Evolutionary conservation across 2,329 filamentous ascomycete genomes (phyloP).

Genomic region (Talaromyces albobiverticillius): DNA sequence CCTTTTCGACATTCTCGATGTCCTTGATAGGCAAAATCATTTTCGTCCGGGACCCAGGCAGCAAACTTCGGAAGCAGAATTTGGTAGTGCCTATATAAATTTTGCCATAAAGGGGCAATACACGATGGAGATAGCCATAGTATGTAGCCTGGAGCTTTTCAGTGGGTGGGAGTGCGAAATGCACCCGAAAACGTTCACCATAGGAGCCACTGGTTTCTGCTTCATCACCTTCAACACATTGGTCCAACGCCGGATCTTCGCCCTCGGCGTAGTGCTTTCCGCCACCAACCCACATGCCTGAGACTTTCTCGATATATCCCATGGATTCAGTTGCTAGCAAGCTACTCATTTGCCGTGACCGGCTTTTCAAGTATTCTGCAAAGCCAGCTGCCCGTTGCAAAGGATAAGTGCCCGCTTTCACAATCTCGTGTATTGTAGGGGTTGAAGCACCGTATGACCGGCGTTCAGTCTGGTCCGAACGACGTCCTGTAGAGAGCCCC

Average conservation of each 20-base stretch:
- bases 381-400: slow-evolving; percentile 79
- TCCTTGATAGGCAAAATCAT: slow-evolving; percentile 87
- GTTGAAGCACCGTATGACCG: slow-evolving; percentile 35
- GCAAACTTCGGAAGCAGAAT: slow-evolving; percentile 88
- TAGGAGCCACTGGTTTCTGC: slow-evolving; percentile 53
- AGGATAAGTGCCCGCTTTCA: slow-evolving; percentile 67
- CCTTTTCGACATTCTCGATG: slow-evolving; percentile 89
- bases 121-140: slow-evolving; percentile 86
- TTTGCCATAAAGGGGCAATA: slow-evolving; percentile 91
- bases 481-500: background rate
- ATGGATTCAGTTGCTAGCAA: slow-evolving; percentile 86
- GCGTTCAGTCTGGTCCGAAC: slow-evolving; percentile 16
- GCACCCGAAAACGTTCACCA: slow-evolving; percentile 72
- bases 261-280: slow-evolving; percentile 82
- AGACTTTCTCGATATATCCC: slow-evolving; percentile 95
- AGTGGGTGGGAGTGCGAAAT: slow-evolving; percentile 82
- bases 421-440: slow-evolving; percentile 57
- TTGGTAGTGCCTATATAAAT: slow-evolving; percentile 86
- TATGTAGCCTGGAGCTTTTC: slow-evolving; percentile 87
- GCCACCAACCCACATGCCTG: slow-evolving; percentile 92
- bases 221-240: slow-evolving; percentile 54
- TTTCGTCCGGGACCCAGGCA: slow-evolving; percentile 88
- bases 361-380: slow-evolving; percentile 76
- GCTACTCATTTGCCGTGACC: slow-evolving; percentile 76
- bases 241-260: slow-evolving; percentile 62